These are phyloP conservation scores for Ambispora gerdemannii DNA, from an alignment of 192 early-diverging fungal species.

Conservation along the genomic window DNA sequence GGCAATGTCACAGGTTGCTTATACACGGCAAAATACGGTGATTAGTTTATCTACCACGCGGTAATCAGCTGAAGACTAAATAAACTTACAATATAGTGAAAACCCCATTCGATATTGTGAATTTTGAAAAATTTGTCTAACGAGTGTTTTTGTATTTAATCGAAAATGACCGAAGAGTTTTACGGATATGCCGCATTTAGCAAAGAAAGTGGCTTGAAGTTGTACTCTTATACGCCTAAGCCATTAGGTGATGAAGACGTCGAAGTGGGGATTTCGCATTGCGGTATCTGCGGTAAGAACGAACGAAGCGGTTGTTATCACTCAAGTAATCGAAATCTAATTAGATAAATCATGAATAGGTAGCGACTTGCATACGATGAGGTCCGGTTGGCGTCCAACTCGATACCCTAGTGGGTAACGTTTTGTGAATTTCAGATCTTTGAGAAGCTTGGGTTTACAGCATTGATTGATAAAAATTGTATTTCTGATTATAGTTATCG, in stretches of 20 bases:
- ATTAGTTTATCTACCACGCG: too few relatives aligned
- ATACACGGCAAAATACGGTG: too few relatives aligned
- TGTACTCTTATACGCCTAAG: constrained; percentile 56
- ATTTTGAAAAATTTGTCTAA: too few relatives aligned
- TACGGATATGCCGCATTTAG: constrained; percentile 23
- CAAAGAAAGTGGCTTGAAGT: constrained; percentile 32
- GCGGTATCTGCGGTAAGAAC: constrained; percentile 64
- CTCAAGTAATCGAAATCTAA: not conserved
- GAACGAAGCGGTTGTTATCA: too few relatives aligned
- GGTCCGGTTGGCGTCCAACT: constrained; percentile 56
- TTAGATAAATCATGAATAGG: not conserved
- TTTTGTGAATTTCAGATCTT: too few relatives aligned
- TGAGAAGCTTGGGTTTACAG: too few relatives aligned
- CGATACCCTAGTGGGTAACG: constrained; percentile 32
- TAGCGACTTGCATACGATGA: constrained; percentile 68
- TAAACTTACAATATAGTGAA: too few relatives aligned
- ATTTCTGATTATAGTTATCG: constrained; percentile 29
- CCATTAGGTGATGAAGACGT: constrained; percentile 60
- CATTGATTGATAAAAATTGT: too few relatives aligned
- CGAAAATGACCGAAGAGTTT: not conserved
- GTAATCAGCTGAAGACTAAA: too few relatives aligned
- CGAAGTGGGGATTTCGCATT: constrained; percentile 71
- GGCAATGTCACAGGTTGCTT: too few relatives aligned
- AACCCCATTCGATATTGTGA: too few relatives aligned
- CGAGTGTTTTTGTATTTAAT: too few relatives aligned